Evolutionary conservation across 306 rosid species (phyloP), one percentile per base, ranked within the genome.

Genomic region (Bauhinia variegata): DNA sequence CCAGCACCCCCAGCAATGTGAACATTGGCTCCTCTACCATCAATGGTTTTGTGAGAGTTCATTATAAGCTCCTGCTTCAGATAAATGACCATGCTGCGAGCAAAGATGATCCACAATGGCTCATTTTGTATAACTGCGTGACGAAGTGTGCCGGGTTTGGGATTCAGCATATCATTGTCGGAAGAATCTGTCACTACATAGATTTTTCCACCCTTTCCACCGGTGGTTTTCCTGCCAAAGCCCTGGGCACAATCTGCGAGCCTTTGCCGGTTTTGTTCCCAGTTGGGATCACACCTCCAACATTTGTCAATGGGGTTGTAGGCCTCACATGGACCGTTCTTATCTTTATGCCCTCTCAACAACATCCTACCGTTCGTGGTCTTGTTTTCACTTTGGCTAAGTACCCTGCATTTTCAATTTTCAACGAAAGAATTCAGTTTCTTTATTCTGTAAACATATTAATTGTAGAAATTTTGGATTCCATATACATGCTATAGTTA

Each of bases 301-400:
- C 97, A 91, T 16, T 79, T 70, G 12, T 89, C 97, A 1, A 92
- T 87, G 34, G 97, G 96, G 67, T 92, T 92, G 10, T 92, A 85
- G 12, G 88, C 84, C 39, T 0, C 0, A 79, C 92, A 92, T 14
- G 58, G 31, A 0, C 84, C 93, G 0, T 2, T 0, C 0, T n/a
- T n/a, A n/a, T n/a, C n/a, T n/a, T n/a, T 7, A 4, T 0, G 1
- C 1, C 70, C 76, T 10, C 0, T 16, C 75, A 86, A 48, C 57
- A 31, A n/a, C n/a, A n/a, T n/a, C n/a, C n/a, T n/a, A n/a, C n/a
- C n/a, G n/a, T n/a, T n/a, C n/a, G n/a, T n/a, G n/a, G n/a, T n/a
- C n/a, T n/a, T n/a, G n/a, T n/a, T n/a, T n/a, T n/a, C n/a, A n/a
- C n/a, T n/a, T n/a, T n/a, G n/a, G n/a, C n/a, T n/a, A n/a, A n/a